phyloP scores from a whole-genome alignment of 1,284 basidiomycete species.

The Sporisorium graminicola region DNA sequence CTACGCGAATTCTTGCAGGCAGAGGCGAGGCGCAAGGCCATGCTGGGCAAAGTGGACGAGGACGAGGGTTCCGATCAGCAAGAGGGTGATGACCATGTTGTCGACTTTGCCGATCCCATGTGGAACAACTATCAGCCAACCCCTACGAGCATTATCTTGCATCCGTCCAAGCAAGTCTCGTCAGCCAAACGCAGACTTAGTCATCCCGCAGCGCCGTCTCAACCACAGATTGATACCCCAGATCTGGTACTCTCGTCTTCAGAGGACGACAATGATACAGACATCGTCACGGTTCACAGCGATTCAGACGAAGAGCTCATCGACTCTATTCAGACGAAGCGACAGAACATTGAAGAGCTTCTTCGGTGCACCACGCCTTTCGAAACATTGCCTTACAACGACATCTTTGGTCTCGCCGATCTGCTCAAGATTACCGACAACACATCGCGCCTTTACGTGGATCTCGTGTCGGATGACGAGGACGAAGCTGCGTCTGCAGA shows the following conservation, averaged over 20 bases:
- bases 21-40: slow-evolving; percentile 42
- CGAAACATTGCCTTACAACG: slow-evolving; percentile 47
- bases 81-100: slow-evolving; percentile 32
- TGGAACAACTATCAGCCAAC: slow-evolving; percentile 8
- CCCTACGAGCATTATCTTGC: not conserved
- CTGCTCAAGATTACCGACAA: slow-evolving; percentile 31
- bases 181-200: not conserved
- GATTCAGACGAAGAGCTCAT: slow-evolving; percentile 45
- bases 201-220: not conserved
- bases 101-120: slow-evolving; percentile 44
- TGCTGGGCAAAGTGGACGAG: slow-evolving; percentile 15
- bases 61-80: slow-evolving; percentile 19
- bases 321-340: slow-evolving; percentile 30
- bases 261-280: slow-evolving; percentile 32
- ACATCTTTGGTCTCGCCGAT: slow-evolving; percentile 42
- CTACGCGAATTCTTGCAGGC: slow-evolving; percentile 53
- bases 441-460: slow-evolving; percentile 31
- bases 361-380: slow-evolving; percentile 38
- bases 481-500: not conserved
- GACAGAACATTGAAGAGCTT: slow-evolving; percentile 47
- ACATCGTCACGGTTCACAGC: slow-evolving; percentile 36
- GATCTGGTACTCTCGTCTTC: slow-evolving; percentile 16
- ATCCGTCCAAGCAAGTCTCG: not conserved
- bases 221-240: not conserved
- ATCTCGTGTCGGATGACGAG: slow-evolving; percentile 44